A percentile compares a stretch with the other conserved stretches of the same genome.
Evolutionary conservation across 78 protist species (phyloP).

Genomic region (Monocercomonoides exilis): DNA sequence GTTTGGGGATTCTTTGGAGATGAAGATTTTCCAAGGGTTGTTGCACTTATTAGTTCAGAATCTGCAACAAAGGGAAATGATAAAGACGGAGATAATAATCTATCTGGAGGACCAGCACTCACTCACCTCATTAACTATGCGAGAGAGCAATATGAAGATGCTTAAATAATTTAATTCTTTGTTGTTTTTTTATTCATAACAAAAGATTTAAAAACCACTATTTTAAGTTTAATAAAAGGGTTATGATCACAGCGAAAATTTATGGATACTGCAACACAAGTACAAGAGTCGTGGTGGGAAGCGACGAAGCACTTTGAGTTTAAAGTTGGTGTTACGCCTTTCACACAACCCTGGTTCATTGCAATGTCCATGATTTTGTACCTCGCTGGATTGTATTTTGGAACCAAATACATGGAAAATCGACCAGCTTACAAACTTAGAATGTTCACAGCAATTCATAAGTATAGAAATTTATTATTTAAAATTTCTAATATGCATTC

Average conservation of each 20-base stretch:
- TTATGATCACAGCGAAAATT: no score
- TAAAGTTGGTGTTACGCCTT: no score
- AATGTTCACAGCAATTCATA: neutral
- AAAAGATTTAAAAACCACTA: no score
- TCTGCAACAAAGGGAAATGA: neutral
- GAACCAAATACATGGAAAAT: neutral
- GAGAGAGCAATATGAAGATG: neutral
- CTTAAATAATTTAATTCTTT: no score
- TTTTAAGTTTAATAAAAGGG: no score
- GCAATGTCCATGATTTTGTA: neutral
- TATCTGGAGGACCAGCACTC: conserved; percentile 8
- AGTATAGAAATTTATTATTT: no score
- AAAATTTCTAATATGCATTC: no score
- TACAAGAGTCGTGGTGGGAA: no score
- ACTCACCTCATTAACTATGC: neutral
- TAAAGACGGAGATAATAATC: conserved; percentile 8
- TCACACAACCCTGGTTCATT: neutral
- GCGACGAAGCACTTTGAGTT: no score
- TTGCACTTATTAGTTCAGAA: neutral
- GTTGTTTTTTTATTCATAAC: no score
- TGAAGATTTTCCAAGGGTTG: neutral
- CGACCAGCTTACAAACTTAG: neutral
- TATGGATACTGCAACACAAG: no score
- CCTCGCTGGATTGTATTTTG: neutral
- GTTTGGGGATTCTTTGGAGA: neutral